phyloP scores from a whole-genome alignment of 1,284 basidiomycete genomes.

The Ustilago sp. region DNA sequence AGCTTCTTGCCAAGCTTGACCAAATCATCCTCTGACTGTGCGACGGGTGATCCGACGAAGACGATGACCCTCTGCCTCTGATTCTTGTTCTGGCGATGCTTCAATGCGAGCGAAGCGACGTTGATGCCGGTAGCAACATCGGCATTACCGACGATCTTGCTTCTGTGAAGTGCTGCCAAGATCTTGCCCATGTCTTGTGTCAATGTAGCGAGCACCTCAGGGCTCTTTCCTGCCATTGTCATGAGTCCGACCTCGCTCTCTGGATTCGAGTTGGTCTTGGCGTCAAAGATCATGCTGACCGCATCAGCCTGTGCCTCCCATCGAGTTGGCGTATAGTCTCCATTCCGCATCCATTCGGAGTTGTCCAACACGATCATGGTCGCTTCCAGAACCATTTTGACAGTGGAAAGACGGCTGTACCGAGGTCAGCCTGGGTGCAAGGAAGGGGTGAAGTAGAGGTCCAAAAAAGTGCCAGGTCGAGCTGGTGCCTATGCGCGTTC shows the following conservation, averaged over 20 bases:
- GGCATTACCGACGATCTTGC: slow-evolving; percentile 81
- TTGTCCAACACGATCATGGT: slow-evolving; percentile 70
- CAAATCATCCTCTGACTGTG: slow-evolving; percentile 57
- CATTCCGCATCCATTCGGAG: slow-evolving; percentile 75
- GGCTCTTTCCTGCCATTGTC: slow-evolving; percentile 85
- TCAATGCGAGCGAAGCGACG: slow-evolving; percentile 88
- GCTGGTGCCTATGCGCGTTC: neutral
- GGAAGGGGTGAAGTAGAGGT: neutral
- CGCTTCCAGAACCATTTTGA: slow-evolving; percentile 67
- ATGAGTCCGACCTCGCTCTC: slow-evolving; percentile 97
- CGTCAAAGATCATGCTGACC: slow-evolving; percentile 87
- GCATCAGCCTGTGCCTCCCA: slow-evolving; percentile 93
- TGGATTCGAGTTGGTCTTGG: slow-evolving; percentile 90
- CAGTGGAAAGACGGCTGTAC: slow-evolving; percentile 3
- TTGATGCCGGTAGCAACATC: slow-evolving; percentile 91
- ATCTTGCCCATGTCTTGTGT: slow-evolving; percentile 95
- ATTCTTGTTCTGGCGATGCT: slow-evolving; percentile 98
- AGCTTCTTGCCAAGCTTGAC: slow-evolving; percentile 92
- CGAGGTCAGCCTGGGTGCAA: slow-evolving; percentile 14
- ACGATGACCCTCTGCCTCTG: slow-evolving; percentile 93
- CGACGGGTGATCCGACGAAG: slow-evolving; percentile 85
- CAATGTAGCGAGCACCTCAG: slow-evolving; percentile 93
- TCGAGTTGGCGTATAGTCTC: slow-evolving; percentile 85
- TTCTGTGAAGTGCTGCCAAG: slow-evolving; percentile 80
- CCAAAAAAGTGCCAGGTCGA: neutral